A percentile compares a stretch with the other conserved stretches of the same genome.
Evolutionary conservation across 768 basidiomycete genomes (phyloP).

Genomic region (Auriscalpium microsporum): DNA sequence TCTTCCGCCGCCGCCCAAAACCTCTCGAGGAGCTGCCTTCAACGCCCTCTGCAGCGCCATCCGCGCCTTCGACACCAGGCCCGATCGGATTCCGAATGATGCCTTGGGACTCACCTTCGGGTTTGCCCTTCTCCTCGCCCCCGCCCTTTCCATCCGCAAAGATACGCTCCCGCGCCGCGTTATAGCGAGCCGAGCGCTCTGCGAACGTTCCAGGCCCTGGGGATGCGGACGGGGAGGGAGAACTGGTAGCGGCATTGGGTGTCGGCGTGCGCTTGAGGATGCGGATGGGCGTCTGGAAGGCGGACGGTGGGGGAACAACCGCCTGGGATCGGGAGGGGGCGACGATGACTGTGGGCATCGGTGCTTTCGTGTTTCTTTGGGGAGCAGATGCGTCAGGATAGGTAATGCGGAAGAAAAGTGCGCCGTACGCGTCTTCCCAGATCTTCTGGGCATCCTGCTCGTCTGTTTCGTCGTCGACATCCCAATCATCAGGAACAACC

Average conservation of each 20-base stretch:
- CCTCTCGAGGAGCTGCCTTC: not conserved
- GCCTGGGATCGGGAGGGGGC: constrained; percentile 26
- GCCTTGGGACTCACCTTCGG: not conserved
- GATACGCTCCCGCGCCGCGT: constrained; percentile 65
- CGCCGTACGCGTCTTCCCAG: constrained; percentile 66
- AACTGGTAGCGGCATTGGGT: constrained; percentile 10
- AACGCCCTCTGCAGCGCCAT: not conserved
- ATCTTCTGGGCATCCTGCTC: constrained; percentile 42
- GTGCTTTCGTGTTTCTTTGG: constrained; percentile 46
- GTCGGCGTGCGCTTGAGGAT: constrained; percentile 57
- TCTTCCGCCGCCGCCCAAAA: not conserved
- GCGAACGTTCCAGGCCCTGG: constrained; percentile 34
- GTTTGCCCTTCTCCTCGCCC: not conserved
- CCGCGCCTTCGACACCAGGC: not conserved
- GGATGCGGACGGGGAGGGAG: constrained; percentile 16
- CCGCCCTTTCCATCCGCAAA: constrained; percentile 31
- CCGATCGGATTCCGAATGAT: constrained; percentile 12
- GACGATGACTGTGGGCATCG: constrained; percentile 61
- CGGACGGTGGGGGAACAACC: constrained; percentile 42
- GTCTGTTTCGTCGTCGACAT: constrained; percentile 38
- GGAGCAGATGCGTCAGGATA: not conserved
- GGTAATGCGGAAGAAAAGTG: not conserved
- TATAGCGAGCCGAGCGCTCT: constrained; percentile 66
- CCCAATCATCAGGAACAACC: constrained; percentile 48
- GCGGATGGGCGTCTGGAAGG: constrained; percentile 54